Conservation (phyloP, 495 filamentous ascomycete genomes). For the Penicillium bialowiezense region DNA sequence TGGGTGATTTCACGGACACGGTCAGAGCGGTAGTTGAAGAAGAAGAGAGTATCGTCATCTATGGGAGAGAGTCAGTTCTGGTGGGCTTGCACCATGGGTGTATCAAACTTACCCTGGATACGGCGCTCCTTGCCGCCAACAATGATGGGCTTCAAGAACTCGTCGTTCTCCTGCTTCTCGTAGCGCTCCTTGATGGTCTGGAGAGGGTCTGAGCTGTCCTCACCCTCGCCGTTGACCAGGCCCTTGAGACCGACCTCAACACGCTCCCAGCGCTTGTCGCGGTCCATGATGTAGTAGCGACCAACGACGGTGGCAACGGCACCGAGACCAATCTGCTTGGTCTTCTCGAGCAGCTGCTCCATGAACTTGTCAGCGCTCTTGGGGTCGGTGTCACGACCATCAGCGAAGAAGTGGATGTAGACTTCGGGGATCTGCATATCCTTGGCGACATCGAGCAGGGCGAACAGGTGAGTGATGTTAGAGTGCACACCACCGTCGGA, state of each 20-base stretch:
- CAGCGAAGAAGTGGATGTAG: slow-evolving; percentile 98
- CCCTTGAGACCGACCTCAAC: slow-evolving; percentile 87
- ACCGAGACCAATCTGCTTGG: slow-evolving; percentile 80
- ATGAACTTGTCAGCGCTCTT: slow-evolving; percentile 86
- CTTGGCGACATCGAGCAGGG: slow-evolving; percentile 83
- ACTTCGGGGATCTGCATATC: slow-evolving; percentile 82
- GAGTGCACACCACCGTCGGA: slow-evolving; percentile 96
- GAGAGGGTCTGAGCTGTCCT: slow-evolving; percentile 78
- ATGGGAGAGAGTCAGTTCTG: slow-evolving; percentile 8
- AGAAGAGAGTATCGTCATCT: slow-evolving; percentile 94
- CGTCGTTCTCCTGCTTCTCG: slow-evolving; percentile 82
- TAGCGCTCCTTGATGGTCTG: slow-evolving; percentile 86
- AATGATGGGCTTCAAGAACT: slow-evolving; percentile 98
- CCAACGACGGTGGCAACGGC: slow-evolving; percentile 92
- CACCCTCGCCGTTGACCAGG: slow-evolving; percentile 79
- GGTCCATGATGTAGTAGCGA: slow-evolving; percentile 98
- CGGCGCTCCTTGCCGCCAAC: slow-evolving; percentile 79
- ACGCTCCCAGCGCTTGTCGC: slow-evolving; percentile 98
- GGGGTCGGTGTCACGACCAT: slow-evolving; percentile 96
- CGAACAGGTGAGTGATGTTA: slow-evolving; percentile 89
- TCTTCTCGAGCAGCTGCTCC: slow-evolving; percentile 73
- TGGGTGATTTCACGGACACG: slow-evolving; percentile 96
- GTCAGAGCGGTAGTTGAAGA: slow-evolving; percentile 99
- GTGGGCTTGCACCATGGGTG: neutral
- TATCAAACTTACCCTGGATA: slow-evolving; percentile 64